A percentile compares a stretch with the other conserved stretches of the same genome.
Conservation (phyloP, 176 grass and related monocot species). For the Juncus effusus region DNA sequence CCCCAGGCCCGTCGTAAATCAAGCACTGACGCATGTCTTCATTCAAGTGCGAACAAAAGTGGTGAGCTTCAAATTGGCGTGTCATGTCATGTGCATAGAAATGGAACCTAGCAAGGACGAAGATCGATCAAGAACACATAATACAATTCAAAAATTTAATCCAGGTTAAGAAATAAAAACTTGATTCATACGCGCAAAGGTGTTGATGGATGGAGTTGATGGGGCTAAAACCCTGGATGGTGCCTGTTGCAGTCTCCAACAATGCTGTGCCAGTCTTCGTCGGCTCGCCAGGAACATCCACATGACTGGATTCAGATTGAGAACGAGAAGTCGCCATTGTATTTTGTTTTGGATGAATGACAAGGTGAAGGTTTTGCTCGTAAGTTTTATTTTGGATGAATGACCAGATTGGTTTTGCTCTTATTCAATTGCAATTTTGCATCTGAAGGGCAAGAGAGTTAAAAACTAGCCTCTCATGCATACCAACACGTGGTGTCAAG, state of each 20-base stretch:
- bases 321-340: constrained; percentile 31
- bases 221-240: constrained; percentile 67
- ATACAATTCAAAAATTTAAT: neutral
- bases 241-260: constrained; percentile 61
- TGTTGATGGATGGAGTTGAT: constrained; percentile 77
- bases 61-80: constrained; percentile 82
- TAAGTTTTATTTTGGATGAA: too few relatives aligned
- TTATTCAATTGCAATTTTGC: too few relatives aligned
- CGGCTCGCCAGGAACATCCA: constrained; percentile 54
- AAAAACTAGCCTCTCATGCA: too few relatives aligned
- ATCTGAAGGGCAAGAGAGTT: too few relatives aligned
- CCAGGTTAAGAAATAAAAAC: neutral
- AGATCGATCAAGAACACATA: neutral
- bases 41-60: constrained; percentile 72
- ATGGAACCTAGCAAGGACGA: constrained; percentile 43
- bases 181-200: constrained; percentile 51
- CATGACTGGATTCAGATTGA: constrained; percentile 17
- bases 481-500: too few relatives aligned
- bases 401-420: too few relatives aligned
- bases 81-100: constrained; percentile 82
- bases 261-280: constrained; percentile 56
- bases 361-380: too few relatives aligned
- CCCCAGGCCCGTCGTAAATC: constrained; percentile 56
- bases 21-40: constrained; percentile 87
- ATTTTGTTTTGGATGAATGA: too few relatives aligned